Percentiles rank a stretch among this genome's conserved stretches.
Evolutionary conservation across 768 basidiomycete species (phyloP).

Genomic region (Tricholomella constricta): DNA sequence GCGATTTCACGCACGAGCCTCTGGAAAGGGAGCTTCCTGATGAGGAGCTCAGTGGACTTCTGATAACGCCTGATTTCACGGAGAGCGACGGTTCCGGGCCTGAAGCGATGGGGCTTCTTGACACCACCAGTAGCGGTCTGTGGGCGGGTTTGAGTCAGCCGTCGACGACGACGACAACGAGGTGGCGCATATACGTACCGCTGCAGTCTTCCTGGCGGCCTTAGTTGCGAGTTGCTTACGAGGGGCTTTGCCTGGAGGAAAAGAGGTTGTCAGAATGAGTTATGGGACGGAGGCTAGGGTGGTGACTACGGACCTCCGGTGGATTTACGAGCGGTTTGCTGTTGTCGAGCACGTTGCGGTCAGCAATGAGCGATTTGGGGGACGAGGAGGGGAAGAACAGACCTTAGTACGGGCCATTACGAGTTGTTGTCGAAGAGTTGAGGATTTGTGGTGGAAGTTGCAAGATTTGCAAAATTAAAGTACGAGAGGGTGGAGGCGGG

Average conservation of each 20-base stretch:
- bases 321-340: constrained; percentile 99
- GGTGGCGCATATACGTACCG: constrained; percentile 45
- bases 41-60: constrained; percentile 98
- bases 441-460: constrained; percentile 23
- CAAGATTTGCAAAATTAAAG: constrained; percentile 23
- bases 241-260: constrained; percentile 74
- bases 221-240: constrained; percentile 96
- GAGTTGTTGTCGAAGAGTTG: constrained; percentile 22
- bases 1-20: constrained; percentile 95
- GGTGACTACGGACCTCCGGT: constrained; percentile 77
- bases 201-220: constrained; percentile 88
- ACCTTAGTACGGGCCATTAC: constrained; percentile 92
- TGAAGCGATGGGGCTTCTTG: constrained; percentile 99
- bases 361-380: constrained; percentile 21
- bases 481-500: constrained; percentile 39
- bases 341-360: constrained; percentile 33
- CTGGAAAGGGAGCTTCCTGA: constrained; percentile 99
- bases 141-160: constrained; percentile 16
- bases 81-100: constrained; percentile 97
- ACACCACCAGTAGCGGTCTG: constrained; percentile 91
- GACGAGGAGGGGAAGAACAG: constrained; percentile 15
- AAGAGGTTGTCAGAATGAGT: constrained; percentile 15
- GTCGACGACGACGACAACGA: constrained; percentile 27
- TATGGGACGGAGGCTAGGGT: constrained; percentile 14
- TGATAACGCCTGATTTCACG: constrained; percentile 99